Evolutionary conservation across 495 filamentous ascomycete species (phyloP).

Genomic region (Aspergillus cavernicola): DNA sequence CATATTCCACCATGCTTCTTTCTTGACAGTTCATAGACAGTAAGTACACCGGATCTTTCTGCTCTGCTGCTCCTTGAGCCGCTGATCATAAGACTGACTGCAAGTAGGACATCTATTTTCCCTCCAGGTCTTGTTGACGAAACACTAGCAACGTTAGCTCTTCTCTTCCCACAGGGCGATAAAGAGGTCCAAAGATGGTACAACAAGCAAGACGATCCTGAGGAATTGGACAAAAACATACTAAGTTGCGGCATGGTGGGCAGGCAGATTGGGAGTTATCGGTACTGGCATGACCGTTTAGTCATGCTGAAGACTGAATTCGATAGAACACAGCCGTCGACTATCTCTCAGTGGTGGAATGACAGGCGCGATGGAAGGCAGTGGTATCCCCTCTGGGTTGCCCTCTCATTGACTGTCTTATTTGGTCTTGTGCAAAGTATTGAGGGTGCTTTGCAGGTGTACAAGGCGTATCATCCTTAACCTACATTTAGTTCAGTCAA

Average conservation of each 20-base stretch:
- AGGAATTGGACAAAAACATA: background rate
- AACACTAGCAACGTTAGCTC: slow-evolving; percentile 41
- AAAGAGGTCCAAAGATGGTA: slow-evolving; percentile 26
- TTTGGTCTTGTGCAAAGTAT: slow-evolving; percentile 50
- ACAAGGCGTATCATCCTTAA: slow-evolving; percentile 21
- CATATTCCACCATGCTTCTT: too few relatives aligned
- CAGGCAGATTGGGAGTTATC: background rate
- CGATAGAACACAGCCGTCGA: slow-evolving; percentile 46
- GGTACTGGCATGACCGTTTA: background rate
- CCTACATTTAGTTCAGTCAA: too few relatives aligned
- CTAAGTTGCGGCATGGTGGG: background rate
- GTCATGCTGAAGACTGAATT: slow-evolving; percentile 27
- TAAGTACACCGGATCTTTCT: too few relatives aligned
- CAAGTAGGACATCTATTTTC: too few relatives aligned
- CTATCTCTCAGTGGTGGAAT: slow-evolving; percentile 45
- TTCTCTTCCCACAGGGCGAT: slow-evolving; percentile 41
- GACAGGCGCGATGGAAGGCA: slow-evolving; percentile 47
- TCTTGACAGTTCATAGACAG: too few relatives aligned
- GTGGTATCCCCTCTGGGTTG: slow-evolving; percentile 56
- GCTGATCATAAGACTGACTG: too few relatives aligned
- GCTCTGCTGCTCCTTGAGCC: too few relatives aligned
- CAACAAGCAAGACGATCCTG: background rate
- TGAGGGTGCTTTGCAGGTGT: slow-evolving; percentile 46
- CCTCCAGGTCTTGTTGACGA: slow-evolving; percentile 37
- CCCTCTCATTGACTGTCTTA: slow-evolving; percentile 36